phyloP scores from a whole-genome alignment of 768 basidiomycete species.

The Lentinula sp. region DNA sequence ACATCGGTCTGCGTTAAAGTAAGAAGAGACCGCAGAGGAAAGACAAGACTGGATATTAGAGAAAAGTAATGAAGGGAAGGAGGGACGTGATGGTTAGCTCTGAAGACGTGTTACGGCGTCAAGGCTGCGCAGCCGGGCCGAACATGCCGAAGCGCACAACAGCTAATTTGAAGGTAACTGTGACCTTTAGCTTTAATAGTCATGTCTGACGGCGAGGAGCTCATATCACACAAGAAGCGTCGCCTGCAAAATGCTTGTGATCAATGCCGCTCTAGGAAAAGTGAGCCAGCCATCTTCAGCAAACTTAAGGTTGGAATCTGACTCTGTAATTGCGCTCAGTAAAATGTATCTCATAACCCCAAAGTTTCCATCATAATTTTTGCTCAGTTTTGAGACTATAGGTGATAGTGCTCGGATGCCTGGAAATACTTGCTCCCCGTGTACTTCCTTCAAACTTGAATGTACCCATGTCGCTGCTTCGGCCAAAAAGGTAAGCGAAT shows the following conservation, averaged over 20 bases:
- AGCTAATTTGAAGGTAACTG: no score
- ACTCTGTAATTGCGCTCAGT: not conserved
- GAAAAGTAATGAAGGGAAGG: not conserved
- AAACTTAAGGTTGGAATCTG: not conserved
- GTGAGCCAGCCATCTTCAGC: constrained; percentile 43
- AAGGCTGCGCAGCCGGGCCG: not conserved
- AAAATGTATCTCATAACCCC: not conserved
- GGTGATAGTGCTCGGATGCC: constrained; percentile 38
- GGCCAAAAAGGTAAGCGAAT: constrained; percentile 28
- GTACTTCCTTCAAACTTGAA: constrained; percentile 24
- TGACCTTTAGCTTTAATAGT: not conserved
- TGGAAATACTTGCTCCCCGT: constrained; percentile 31
- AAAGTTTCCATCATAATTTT: no score
- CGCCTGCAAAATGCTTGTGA: constrained; percentile 31
- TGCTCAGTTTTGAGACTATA: constrained; percentile 1
- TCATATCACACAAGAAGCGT: not conserved
- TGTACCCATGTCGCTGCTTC: constrained; percentile 30
- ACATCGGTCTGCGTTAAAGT: constrained; percentile 20
- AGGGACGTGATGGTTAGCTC: not conserved
- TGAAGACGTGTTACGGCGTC: not conserved
- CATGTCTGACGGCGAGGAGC: not conserved
- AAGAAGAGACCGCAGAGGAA: not conserved
- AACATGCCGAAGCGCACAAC: not conserved
- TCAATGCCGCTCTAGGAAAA: constrained; percentile 48
- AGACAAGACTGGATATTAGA: not conserved